phyloP scores from a whole-genome alignment of 805 yeast genomes.

The Saccharomycopsis olivae region DNA sequence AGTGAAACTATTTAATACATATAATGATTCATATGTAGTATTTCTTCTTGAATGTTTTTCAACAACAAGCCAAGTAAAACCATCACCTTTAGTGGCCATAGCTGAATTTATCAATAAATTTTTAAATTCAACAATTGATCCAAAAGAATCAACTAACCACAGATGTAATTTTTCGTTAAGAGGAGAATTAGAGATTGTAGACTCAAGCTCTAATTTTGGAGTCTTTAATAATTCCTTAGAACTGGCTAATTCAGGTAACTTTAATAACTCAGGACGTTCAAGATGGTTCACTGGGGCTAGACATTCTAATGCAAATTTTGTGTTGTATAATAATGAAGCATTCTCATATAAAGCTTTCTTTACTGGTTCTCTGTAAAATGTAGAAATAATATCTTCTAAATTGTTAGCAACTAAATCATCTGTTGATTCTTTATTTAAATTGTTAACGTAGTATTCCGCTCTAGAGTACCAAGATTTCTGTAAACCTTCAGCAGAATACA shows the following conservation, averaged over 20 bases:
- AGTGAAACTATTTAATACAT: slow-evolving; percentile 75
- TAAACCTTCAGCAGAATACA: slow-evolving; percentile 37
- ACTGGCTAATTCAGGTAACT: slow-evolving; percentile 18
- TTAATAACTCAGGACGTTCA: slow-evolving; percentile 19
- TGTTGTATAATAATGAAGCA: slow-evolving; percentile 31
- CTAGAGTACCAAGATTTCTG: slow-evolving; percentile 41
- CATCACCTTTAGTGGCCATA: slow-evolving; percentile 71
- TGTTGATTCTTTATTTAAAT: slow-evolving; percentile 28
- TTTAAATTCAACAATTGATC: slow-evolving; percentile 66
- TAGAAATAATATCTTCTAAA: slow-evolving; percentile 9
- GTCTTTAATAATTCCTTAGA: slow-evolving; percentile 31
- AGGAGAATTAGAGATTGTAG: slow-evolving; percentile 24
- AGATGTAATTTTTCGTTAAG: slow-evolving; percentile 28
- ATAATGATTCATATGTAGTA: slow-evolving; percentile 37
- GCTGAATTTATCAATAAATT: slow-evolving; percentile 62
- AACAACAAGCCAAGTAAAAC: slow-evolving; percentile 83
- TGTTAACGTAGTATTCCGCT: slow-evolving; percentile 28
- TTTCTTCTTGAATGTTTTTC: slow-evolving; percentile 22
- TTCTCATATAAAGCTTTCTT: slow-evolving; percentile 27
- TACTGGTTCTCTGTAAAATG: slow-evolving; percentile 17
- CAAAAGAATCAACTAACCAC: slow-evolving; percentile 56
- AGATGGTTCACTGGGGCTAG: slow-evolving; percentile 19
- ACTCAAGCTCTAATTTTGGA: slow-evolving; percentile 26
- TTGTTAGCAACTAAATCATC: slow-evolving; percentile 10
- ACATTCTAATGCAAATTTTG: slow-evolving; percentile 28